A percentile compares a stretch with the other conserved stretches of the same genome.
phyloP scores from a whole-genome alignment of 805 yeast species.

The Yamadazyma takamatsuzukensis region DNA sequence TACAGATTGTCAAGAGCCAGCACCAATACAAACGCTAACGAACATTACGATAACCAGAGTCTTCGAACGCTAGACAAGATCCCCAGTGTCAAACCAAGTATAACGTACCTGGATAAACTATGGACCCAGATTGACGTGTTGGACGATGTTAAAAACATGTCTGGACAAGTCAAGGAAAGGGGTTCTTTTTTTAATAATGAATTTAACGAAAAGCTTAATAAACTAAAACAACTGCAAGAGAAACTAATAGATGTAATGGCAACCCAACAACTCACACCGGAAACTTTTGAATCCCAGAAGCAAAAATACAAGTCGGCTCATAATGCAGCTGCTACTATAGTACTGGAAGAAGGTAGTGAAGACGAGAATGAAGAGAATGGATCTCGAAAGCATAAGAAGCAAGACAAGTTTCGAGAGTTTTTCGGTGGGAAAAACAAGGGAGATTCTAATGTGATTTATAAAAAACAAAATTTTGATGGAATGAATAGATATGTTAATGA shows the following conservation, averaged over 20 bases:
- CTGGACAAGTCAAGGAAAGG: conserved; percentile 39
- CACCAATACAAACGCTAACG: conserved; percentile 8
- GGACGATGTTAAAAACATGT: conserved; percentile 69
- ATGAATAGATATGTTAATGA: conserved; percentile 48
- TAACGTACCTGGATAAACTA: conserved; percentile 66
- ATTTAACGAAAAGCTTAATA: conserved; percentile 49
- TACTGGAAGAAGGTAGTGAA: conserved; percentile 13
- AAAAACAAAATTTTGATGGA: conserved; percentile 50
- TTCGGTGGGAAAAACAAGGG: conserved; percentile 17
- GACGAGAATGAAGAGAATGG: conserved; percentile 15
- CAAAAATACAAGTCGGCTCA: conserved; percentile 21
- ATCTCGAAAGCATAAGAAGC: conserved; percentile 19
- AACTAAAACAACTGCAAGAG: conserved; percentile 54
- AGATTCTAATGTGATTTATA: conserved; percentile 28
- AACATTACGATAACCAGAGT: conserved; percentile 11
- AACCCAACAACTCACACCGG: conserved; percentile 22
- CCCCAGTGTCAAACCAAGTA: conserved; percentile 54
- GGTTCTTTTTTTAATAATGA: conserved; percentile 50
- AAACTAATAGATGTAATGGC: conserved; percentile 32
- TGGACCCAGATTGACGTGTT: conserved; percentile 88
- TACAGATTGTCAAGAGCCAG: conserved; percentile 11
- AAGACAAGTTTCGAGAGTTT: conserved; percentile 20
- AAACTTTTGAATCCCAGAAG: conserved; percentile 14
- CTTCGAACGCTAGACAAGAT: conserved; percentile 42
- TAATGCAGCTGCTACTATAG: background rate